A percentile compares a stretch with the other conserved stretches of the same genome.
Evolutionary conservation across 2,329 filamentous ascomycete genomes (phyloP).

Genomic region (Ceratocystis papillata): DNA sequence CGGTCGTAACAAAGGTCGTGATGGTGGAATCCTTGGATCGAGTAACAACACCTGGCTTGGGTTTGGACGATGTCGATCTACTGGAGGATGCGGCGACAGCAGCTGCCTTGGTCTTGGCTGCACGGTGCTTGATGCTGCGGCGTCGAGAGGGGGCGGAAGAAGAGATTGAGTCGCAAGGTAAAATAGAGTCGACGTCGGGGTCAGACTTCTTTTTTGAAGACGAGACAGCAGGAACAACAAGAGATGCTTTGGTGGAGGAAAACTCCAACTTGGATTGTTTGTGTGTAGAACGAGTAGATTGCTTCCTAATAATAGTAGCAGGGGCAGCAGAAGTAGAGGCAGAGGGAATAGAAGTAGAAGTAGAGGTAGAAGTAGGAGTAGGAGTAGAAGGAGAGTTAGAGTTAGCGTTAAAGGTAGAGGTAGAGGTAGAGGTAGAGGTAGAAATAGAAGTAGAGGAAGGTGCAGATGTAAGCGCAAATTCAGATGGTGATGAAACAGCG

Average conservation of each 20-base stretch:
- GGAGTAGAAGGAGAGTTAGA: not conserved
- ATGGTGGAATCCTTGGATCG: constrained; percentile 14
- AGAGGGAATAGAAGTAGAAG: not conserved
- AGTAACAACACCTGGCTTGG: not conserved
- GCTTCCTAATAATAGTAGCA: not conserved
- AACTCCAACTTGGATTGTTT: constrained; percentile 22
- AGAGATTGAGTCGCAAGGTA: not conserved
- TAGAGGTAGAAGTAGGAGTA: not conserved
- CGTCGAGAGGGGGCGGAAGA: constrained; percentile 15
- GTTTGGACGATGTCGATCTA: constrained; percentile 3
- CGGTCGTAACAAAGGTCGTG: constrained; percentile 21
- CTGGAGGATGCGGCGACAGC: constrained; percentile 19
- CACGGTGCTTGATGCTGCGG: constrained; percentile 21
- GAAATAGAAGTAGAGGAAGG: not conserved
- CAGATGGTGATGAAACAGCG: constrained; percentile 15
- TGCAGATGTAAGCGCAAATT: constrained; percentile 6
- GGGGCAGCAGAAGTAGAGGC: not conserved
- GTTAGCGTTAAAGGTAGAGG: not conserved
- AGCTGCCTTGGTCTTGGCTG: constrained; percentile 20
- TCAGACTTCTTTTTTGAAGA: not conserved
- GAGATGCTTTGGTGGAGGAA: constrained; percentile 19
- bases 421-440: not conserved
- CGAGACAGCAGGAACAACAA: not conserved
- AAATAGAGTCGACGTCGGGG: not conserved
- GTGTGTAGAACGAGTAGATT: not conserved